Base-by-base conservation (phyloP, 345 rosid species). In the Acer saccharum region DNA sequence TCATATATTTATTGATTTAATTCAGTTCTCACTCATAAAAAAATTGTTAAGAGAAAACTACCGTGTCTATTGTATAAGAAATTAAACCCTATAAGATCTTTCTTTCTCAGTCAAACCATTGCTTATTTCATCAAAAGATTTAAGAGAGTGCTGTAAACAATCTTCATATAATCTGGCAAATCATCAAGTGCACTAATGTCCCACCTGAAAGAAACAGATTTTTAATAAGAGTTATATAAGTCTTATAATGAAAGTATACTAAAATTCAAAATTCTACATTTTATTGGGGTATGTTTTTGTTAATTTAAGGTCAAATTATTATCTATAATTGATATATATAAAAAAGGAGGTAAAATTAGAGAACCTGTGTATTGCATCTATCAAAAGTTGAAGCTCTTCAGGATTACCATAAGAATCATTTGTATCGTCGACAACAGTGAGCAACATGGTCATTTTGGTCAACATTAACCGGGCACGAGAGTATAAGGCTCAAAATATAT, bases 161-260 rank as follows among this genome's bases (percentile, higher is more conserved):
- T 29, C 60, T 58, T 32, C 65, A 72, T 72, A 13, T 72, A 29
- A 1, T 72, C 48, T 27, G 75, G 69, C n/a, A 74, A 50, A 27
- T 74, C 41, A 74, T 41, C 17, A 27, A 25, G 10, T 2, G 77
- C 60, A 62, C 9, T 46, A 2, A 14, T 62, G 4, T 74, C 62
- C 77, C 77, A 74, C 69, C 69, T 74, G 32, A 44, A 68, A 25
- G 18, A 23, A 63, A 23, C 35, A 29, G 4, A 29, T 3, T 29
- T 29, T 29, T 29, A 29, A 29, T 29, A 29, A 29, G 35, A 29
- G 35, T 29, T 29, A 62, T 2, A 12, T 0, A 5, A 41, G 44
- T 41, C 44, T 41, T 41, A 41, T 41, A 41, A 41, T 5, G 44
- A 7, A 41, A 41, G 44, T 1, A 41, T 41, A 41, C 44, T 6